These are phyloP conservation scores for Sonneratia alba DNA, from an alignment of 345 rosid genomes.

Conservation along the genomic window DNA sequence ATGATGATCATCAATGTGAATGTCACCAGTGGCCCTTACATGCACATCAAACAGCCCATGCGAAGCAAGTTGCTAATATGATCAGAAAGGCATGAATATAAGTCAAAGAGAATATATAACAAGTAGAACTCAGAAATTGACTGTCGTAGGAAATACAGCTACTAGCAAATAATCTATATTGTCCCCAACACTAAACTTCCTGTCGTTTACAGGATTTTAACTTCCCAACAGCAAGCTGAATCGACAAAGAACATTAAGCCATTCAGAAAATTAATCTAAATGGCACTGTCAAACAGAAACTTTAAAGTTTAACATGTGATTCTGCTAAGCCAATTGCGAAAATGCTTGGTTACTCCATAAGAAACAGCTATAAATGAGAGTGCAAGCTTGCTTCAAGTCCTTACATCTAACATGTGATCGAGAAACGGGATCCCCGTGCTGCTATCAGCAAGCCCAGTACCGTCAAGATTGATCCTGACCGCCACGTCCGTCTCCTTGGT, in stretches of 20 bases:
- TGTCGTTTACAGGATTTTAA: not conserved
- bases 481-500: slow-evolving; percentile 80
- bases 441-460: slow-evolving; percentile 72
- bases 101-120: not conserved
- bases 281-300: not conserved
- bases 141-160: not conserved
- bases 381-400: not conserved
- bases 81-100: not conserved
- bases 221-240: not conserved
- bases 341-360: not conserved
- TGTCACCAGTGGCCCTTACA: slow-evolving; percentile 79
- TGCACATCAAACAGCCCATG: slow-evolving; percentile 88
- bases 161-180: not conserved
- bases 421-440: slow-evolving; percentile 71
- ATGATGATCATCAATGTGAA: slow-evolving; percentile 93
- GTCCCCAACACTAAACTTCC: not conserved
- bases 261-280: not conserved
- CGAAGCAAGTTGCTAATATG: slow-evolving; percentile 79
- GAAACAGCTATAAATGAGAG: not conserved
- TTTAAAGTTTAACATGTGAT: not conserved
- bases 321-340: not conserved
- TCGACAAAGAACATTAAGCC: not conserved
- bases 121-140: not conserved
- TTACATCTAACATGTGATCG: slow-evolving; percentile 87
- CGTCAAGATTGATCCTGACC: slow-evolving; percentile 73